Percentiles rank a stretch among this genome's conserved stretches.
These are phyloP conservation scores for Termitomyces sp. DNA, from an alignment of 768 basidiomycete species.

Conservation along the genomic window DNA sequence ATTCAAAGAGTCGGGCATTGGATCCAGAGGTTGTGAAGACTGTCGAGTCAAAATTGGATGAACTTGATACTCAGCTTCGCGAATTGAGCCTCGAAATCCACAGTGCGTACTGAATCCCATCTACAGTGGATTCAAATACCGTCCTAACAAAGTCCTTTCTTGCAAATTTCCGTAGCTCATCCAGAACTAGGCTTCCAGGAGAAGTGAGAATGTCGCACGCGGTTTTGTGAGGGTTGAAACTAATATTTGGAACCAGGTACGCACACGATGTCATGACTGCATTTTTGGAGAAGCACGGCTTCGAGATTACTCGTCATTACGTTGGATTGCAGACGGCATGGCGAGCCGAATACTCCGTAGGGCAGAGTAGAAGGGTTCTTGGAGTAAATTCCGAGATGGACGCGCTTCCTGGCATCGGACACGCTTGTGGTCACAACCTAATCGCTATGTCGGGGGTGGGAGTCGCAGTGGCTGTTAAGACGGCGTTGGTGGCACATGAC, in stretches of 20 bases:
- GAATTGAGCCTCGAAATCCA: conserved; percentile 68
- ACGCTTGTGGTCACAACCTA: conserved; percentile 80
- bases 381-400: conserved; percentile 84
- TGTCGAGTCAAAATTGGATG: conserved; percentile 50
- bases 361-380: conserved; percentile 55
- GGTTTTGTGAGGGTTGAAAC: conserved; percentile 16
- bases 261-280: conserved; percentile 66
- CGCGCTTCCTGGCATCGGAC: conserved; percentile 50
- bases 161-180: conserved; percentile 36
- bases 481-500: conserved; percentile 57
- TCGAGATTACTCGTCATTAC: conserved; percentile 66
- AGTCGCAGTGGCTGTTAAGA: conserved; percentile 66
- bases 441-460: conserved; percentile 78
- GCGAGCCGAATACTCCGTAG: conserved; percentile 64
- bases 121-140: neutral
- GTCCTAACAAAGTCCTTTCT: neutral
- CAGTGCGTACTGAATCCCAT: conserved; percentile 33
- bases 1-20: conserved; percentile 12
- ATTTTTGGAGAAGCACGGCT: conserved; percentile 66
- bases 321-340: conserved; percentile 72
- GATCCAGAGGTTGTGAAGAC: conserved; percentile 39
- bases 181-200: conserved; percentile 68
- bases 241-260: conserved; percentile 35
- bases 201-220: conserved; percentile 24
- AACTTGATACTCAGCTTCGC: conserved; percentile 48